Evolutionary conservation across 306 rosid species (phyloP).

Genomic region (Quercus glauca): DNA sequence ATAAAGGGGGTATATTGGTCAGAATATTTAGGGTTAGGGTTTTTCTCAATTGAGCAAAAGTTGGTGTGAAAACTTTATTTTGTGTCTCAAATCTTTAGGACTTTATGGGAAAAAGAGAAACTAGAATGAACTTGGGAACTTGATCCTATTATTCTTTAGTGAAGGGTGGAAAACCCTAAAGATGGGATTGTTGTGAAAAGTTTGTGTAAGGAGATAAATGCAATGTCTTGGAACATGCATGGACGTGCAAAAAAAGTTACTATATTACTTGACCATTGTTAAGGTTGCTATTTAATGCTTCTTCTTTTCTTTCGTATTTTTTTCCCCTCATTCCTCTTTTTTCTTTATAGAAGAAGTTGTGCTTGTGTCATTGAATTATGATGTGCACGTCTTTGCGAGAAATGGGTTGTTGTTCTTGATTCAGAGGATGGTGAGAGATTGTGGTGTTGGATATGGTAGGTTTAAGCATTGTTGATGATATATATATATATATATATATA

Average conservation of each 20-base stretch:
- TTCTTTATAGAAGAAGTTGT: constrained; percentile 24
- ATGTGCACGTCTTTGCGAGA: constrained; percentile 30
- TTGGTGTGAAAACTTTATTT: constrained; percentile 11
- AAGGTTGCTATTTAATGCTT: constrained; percentile 31
- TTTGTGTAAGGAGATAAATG: constrained; percentile 19
- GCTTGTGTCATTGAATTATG: constrained; percentile 36
- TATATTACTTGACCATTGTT: constrained; percentile 23
- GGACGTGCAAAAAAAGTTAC: constrained; percentile 33
- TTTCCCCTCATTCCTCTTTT: constrained; percentile 5
- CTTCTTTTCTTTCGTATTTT: constrained; percentile 24
- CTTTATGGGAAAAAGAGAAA: constrained; percentile 29
- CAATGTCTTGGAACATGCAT: constrained; percentile 40
- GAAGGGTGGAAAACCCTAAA: constrained; percentile 22
- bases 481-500: constrained; percentile 2
- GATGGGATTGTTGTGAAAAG: constrained; percentile 6
- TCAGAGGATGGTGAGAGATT: constrained; percentile 25
- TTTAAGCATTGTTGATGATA: constrained; percentile 22
- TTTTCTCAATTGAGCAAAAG: constrained; percentile 17
- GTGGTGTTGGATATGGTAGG: constrained; percentile 8
- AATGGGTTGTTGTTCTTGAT: constrained; percentile 28
- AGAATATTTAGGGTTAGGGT: constrained; percentile 42
- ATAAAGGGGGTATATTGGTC: background rate
- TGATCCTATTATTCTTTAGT: constrained; percentile 24
- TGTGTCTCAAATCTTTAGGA: constrained; percentile 14
- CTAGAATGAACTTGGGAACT: constrained; percentile 32